Evolutionary conservation across 2,329 filamentous ascomycete species (phyloP), one percentile per base, ranked within the genome.

Genomic region (Fusarium hostae): DNA sequence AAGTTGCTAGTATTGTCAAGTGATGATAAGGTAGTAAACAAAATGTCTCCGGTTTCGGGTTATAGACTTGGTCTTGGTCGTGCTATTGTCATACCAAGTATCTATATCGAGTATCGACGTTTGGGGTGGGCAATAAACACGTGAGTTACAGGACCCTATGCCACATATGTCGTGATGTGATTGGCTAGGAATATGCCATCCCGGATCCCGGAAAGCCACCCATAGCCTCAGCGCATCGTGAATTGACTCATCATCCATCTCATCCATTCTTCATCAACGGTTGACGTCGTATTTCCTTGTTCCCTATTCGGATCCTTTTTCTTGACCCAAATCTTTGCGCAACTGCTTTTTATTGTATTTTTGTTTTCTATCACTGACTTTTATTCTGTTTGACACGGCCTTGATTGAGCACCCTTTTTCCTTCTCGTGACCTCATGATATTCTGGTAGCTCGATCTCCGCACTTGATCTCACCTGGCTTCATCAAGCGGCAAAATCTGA

Each of bases 201-300:
- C 56, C 57, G 59, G 65, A 66, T 22, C 24, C 44, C 41, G 50
- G 32, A 52, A 57, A 34, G 22, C 40, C 43, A 50, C 47, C 51
- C 51, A 20, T 9, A 54, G 56, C 50, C 55, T 62, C 56, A 63
- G 40, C 47, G 41, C 69, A 66, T 66, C 52, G 45, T 58, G 65
- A 68, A 41, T 72, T 73, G 70, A 72, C 66, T 72, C 70, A 72
- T 59, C 45, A 44, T 58, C 32, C 37, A 34, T 56, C 26, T 61
- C 43, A 28, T 24, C 24, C 43, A 24, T 30, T 51, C 52, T 52
- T 43, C 35, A 30, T 54, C 41, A 39, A 34, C 16, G 22, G 48
- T 34, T 35, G 30, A 66, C 63, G 39, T 59, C 35, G 18, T 66
- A 39, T 72, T 45, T 37, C 28, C 43, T 66, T 59, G 35, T 54